A percentile compares a stretch with the other conserved stretches of the same genome.
These are phyloP conservation scores for Apophysomyces elegans DNA, from an alignment of 371 early-diverging fungal genomes.

Conservation along the genomic window DNA sequence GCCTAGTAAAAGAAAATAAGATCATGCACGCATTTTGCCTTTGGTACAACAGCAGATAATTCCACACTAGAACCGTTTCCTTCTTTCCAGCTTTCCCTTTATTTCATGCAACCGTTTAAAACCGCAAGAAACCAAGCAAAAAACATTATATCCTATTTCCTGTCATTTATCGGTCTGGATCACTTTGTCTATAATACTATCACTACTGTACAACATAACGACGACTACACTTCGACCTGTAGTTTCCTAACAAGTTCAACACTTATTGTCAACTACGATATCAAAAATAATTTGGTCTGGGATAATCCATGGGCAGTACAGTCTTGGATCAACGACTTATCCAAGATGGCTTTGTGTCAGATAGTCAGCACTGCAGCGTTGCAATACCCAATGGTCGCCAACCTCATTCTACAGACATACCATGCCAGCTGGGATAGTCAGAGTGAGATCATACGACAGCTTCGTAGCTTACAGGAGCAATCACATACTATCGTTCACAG, in stretches of 20 bases:
- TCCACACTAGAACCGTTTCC: background rate
- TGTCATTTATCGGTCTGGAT: slow-evolving; percentile 20
- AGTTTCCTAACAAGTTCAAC: slow-evolving; percentile 30
- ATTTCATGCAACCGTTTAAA: slow-evolving; percentile 19
- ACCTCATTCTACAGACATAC: background rate
- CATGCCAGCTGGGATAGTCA: background rate
- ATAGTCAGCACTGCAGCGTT: slow-evolving; percentile 28
- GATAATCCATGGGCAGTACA: slow-evolving; percentile 21
- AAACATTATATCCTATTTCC: slow-evolving; percentile 12
- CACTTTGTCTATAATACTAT: background rate
- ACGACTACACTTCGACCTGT: slow-evolving; percentile 31
- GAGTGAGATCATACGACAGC: slow-evolving; percentile 14
- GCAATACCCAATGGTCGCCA: slow-evolving; percentile 1
- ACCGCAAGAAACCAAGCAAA: slow-evolving; percentile 12
- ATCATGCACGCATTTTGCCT: slow-evolving; percentile 2
- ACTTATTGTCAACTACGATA: slow-evolving; percentile 16
- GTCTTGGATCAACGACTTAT: slow-evolving; percentile 32
- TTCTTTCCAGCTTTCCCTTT: background rate
- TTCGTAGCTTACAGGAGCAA: slow-evolving; percentile 22
- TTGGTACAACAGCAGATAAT: slow-evolving; percentile 10
- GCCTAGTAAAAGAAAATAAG: background rate
- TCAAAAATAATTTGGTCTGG: background rate
- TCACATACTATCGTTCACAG: slow-evolving; percentile 27
- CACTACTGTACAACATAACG: background rate
- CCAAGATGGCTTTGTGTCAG: slow-evolving; percentile 37